Percentiles rank a stretch among this genome's conserved stretches.
Conservation (phyloP, 768 basidiomycete species). For the Piloderma croceum region DNA sequence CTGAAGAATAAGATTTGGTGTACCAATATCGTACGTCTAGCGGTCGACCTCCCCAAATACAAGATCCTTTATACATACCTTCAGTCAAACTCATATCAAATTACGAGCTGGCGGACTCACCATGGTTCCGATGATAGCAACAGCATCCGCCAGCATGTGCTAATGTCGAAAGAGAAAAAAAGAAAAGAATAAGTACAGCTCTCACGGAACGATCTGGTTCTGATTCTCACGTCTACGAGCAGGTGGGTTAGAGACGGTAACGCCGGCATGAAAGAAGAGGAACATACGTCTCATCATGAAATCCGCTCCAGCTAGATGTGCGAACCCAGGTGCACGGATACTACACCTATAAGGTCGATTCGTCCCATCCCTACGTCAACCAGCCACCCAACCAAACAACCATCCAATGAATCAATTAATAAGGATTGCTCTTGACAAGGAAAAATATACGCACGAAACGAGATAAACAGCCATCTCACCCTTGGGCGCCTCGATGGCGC, state of each 20-base stretch:
- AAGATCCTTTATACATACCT: slow-evolving; percentile 50
- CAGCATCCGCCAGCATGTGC: slow-evolving; percentile 92
- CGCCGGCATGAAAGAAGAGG: slow-evolving; percentile 8
- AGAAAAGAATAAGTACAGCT: slow-evolving; percentile 5
- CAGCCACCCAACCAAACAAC: neutral
- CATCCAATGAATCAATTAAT: neutral
- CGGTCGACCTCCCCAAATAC: slow-evolving; percentile 92
- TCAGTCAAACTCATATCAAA: slow-evolving; percentile 7
- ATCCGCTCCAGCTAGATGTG: slow-evolving; percentile 91
- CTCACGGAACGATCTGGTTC: neutral
- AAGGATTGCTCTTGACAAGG: neutral
- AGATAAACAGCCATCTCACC: slow-evolving; percentile 99
- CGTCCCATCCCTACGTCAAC: slow-evolving; percentile 66
- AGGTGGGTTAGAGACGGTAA: slow-evolving; percentile 5
- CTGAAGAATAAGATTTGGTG: no score
- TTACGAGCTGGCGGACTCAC: slow-evolving; percentile 39
- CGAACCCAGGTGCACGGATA: slow-evolving; percentile 95
- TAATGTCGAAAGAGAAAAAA: slow-evolving; percentile 20
- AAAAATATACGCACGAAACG: slow-evolving; percentile 62
- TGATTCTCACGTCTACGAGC: slow-evolving; percentile 35
- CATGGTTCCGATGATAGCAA: slow-evolving; percentile 98
- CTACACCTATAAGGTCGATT: slow-evolving; percentile 96
- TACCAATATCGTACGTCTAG: no score
- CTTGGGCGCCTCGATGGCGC: slow-evolving; percentile 96
- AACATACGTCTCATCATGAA: slow-evolving; percentile 94